Evolutionary conservation across 345 rosid genomes (phyloP), one percentile per base, ranked within the genome.

Genomic region (Eucalyptus pauciflora): DNA sequence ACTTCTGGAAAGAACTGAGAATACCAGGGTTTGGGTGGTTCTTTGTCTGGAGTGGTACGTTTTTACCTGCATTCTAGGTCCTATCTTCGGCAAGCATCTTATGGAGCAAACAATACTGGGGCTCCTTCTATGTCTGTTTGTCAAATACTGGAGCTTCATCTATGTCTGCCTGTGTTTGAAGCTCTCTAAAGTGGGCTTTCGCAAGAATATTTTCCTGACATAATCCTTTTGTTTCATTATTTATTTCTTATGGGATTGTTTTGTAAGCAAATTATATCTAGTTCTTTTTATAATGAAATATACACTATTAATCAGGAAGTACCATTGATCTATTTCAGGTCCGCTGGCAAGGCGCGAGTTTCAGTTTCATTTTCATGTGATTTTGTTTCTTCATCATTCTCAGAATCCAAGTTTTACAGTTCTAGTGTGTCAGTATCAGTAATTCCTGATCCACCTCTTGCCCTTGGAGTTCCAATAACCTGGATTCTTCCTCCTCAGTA

Each of bases 401-500:
- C 94, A 56, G 92, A 93, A 89, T 93, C 98, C 49, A 96, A 94
- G 94, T 87, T 92, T 80, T 97, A 97, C 87, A 91, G 92, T 91
- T 96, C 98, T 87, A 94, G 96, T 49, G 27, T 93, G 76, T 91
- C 91, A 46, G 86, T 97, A 89, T 92, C 92, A 24, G 99, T 96
- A 92, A 95, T 95, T 90, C 93, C 99, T 89, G 94, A 93, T 92
- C 96, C 96, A 89, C 99, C 99, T 88, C 96, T 97, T 91, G 93
- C 97, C 56, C 99, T 95, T 87, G 99, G 99, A 87, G 93, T 88
- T 89, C 97, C 96, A 86, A 92, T 95, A 88, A 96, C 99, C 89
- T 96, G 99, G 99, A 86, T 96, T 92, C 96, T 97, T 88, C 99
- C 99, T 58, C 97, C 99, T 41, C 92, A 93, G 87, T 97, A 96